Evolutionary conservation across 371 early-diverging fungal species (phyloP), one percentile per base, ranked within the genome.

Genomic region (Saksenaea oblongispora): DNA sequence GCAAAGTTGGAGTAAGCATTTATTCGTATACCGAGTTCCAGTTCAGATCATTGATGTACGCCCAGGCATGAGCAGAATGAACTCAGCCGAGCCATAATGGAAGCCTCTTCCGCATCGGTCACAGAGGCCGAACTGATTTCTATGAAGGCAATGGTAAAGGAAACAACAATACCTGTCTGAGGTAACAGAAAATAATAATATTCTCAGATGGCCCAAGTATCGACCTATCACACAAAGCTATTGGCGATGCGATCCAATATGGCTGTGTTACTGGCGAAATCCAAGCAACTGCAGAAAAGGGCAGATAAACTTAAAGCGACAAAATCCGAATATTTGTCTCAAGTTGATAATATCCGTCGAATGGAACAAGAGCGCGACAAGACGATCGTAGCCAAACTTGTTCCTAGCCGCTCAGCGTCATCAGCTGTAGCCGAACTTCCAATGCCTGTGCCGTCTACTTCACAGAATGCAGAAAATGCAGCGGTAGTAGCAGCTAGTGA

Each of bases 341-440:
- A 80, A 41, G 37, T 72, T 15, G 80, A 80, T 55, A 47, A 56
- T 17, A 80, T 80, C 35, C 65, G 66, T 5, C 73, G 64, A 22
- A 42, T 69, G 14, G 80, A 80, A 54, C 71, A 69, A 58, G 72
- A 69, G 34, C 75, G 69, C 17, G 80, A 80, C 34, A 67, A 72
- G 31, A 37, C 36, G 2, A 73, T 80, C 24, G 73, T 73, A 17
- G 80, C 79, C 28, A 67, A 66, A 31, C 59, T 69, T 1, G 61
- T 34, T 31, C 11, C 35, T 15, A 60, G 55, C 3, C 37, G 55
- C 11, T 37, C 72, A 14, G 39, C 65, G 10, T n/a, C 62, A 39
- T 1, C 18, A 31, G 41, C 2, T 10, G 34, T 24, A 51, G 44
- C n/a, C 57, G 59, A 39, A 28, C 59, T 26, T 7, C 15, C 24